Evolutionary conservation across 148 eudicot genomes (phyloP).

Genomic region (Beta vulgaris): DNA sequence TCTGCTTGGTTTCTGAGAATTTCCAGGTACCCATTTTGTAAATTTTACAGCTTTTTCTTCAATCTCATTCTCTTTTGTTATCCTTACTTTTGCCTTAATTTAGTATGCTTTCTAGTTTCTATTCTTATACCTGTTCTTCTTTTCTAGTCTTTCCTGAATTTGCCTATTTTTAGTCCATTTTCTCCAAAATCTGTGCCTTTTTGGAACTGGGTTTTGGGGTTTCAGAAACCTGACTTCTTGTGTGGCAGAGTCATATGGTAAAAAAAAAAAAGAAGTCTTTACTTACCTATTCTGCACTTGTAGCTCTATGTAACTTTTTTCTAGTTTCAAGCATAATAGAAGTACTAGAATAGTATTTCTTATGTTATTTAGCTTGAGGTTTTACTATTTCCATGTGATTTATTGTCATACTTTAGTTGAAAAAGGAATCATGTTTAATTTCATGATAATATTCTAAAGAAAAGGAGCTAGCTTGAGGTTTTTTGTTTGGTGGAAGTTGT

Average conservation of each 20-base stretch:
- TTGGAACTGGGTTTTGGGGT: slow-evolving; percentile 8
- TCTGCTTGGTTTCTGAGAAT: slow-evolving; percentile 20
- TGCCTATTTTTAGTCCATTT: background rate
- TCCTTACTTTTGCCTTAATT: slow-evolving; percentile 1
- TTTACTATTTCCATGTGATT: slow-evolving; percentile 13
- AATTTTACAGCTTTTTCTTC: slow-evolving; percentile 22
- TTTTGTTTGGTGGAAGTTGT: background rate
- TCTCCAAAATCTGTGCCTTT: background rate
- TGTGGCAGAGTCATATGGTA: background rate
- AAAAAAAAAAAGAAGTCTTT: too few relatives aligned
- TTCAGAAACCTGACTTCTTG: background rate
- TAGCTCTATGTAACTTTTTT: too few relatives aligned
- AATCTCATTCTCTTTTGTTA: slow-evolving; percentile 1
- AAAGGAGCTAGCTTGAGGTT: too few relatives aligned
- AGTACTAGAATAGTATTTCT: too few relatives aligned
- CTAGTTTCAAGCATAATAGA: background rate
- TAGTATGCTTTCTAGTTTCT: slow-evolving; percentile 9
- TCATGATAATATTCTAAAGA: too few relatives aligned
- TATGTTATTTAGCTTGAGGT: slow-evolving; percentile 8
- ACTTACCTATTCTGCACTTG: too few relatives aligned
- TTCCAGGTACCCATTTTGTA: slow-evolving; percentile 22
- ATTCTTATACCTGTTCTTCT: slow-evolving; percentile 4
- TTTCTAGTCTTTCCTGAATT: background rate
- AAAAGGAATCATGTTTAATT: background rate
- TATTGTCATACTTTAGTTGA: slow-evolving; percentile 5